Evolutionary conservation across 768 basidiomycete species (phyloP).

Genomic region (Auricularia sp.): DNA sequence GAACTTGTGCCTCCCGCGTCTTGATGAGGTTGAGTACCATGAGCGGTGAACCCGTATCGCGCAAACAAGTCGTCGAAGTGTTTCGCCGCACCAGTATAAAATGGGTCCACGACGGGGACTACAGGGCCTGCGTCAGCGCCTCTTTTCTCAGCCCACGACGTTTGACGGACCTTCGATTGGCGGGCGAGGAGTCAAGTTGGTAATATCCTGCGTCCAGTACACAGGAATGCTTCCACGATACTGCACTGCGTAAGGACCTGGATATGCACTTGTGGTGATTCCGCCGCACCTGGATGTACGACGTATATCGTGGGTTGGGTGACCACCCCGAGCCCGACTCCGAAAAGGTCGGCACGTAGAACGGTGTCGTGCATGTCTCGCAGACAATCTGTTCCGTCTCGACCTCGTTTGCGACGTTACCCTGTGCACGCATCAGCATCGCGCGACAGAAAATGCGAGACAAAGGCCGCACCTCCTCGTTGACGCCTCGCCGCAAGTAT

Average conservation of each 20-base stretch:
- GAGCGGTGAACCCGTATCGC: constrained; percentile 80
- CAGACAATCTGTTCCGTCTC: constrained; percentile 97
- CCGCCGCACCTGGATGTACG: constrained; percentile 71
- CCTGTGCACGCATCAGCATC: constrained; percentile 36
- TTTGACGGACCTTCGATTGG: constrained; percentile 80
- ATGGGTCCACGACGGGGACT: constrained; percentile 93
- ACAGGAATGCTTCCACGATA: constrained; percentile 93
- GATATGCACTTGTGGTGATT: not conserved
- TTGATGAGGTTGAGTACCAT: constrained; percentile 94
- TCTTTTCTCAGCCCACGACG: not conserved
- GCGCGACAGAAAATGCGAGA: no score
- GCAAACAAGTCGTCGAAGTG: constrained; percentile 89
- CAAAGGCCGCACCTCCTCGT: constrained; percentile 59
- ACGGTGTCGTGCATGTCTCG: constrained; percentile 80
- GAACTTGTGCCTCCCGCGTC: constrained; percentile 48
- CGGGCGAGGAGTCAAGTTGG: constrained; percentile 81
- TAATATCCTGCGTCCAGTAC: constrained; percentile 93
- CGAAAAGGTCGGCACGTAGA: constrained; percentile 53
- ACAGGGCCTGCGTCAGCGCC: not conserved
- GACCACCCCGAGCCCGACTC: constrained; percentile 23
- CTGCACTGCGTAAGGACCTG: constrained; percentile 23
- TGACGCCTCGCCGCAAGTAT: constrained; percentile 89
- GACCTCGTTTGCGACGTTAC: constrained; percentile 97
- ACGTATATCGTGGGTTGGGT: constrained; percentile 82
- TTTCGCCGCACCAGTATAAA: constrained; percentile 82